Base-by-base conservation (phyloP, 352 stramenopile genomes). In the Blastocystis sp. region DNA sequence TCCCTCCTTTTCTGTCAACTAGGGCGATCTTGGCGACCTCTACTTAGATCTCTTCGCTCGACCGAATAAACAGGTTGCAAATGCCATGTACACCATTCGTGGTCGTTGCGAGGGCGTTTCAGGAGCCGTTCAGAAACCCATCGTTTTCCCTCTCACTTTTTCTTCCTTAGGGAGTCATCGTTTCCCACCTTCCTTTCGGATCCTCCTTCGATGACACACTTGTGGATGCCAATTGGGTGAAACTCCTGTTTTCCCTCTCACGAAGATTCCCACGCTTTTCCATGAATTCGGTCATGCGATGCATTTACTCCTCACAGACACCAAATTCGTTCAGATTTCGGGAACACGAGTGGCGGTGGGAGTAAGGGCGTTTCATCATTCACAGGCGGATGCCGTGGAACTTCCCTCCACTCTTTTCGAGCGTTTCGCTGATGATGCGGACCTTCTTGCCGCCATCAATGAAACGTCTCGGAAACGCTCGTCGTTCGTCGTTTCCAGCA, bases 271-370 rank as follows among this genome's bases (percentile, higher is more conserved):
- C 4, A 63, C 69, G 16, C 46, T 81, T 6, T 81, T 63, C 42
- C 69, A 81, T 40, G 69, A 81, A 24, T 81, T 81, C 36, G 69
- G 69, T 21, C 69, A 81, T 40, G 69, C 69, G 8, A 81, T 81
- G 69, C 69, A 81, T 27, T 29, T 81, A n/a, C 48, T 81, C 7
- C 53, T 81, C n/a, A 81, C 69, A 24, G 69, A 81, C 42, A 81
- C 69, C 4, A 59, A 61, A n/a, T 81, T 48, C 29, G 42, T 63
- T 40, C 32, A 42, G 48, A 64, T 81, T 34, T 81, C 69, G 9
- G 69, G 69, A 11, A 81, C 69, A 9, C 69, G 69, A 40, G 69
- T 81, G 14, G 44, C 69, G 7, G 69, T 81, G 6, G 18, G 9
- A 11, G n/a, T 36, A 32, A 1, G 27, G 8, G 18, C 4, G 29